Conservation (phyloP, 2,329 filamentous ascomycete species). For the Sporothrix brunneoviolacea region DNA sequence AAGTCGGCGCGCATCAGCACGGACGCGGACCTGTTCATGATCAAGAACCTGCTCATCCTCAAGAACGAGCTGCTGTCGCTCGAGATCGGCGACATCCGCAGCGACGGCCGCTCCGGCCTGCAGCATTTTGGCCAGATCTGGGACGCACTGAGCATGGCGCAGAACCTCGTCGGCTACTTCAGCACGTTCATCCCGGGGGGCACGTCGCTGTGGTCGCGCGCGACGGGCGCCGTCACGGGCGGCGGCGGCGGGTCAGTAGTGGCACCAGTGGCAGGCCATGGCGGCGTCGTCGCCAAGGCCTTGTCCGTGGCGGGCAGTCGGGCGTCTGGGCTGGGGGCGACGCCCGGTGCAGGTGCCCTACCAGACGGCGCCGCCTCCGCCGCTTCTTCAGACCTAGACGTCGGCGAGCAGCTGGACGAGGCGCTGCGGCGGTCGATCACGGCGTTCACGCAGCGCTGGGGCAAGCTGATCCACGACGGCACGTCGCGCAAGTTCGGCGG, state of each 20-base stretch:
- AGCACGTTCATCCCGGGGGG: slow-evolving; percentile 51
- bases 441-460: slow-evolving; percentile 56
- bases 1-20: slow-evolving; percentile 51
- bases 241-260: neutral
- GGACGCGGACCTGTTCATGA: slow-evolving; percentile 84
- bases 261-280: slow-evolving; percentile 17
- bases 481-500: slow-evolving; percentile 40
- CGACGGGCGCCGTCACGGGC: slow-evolving; percentile 3
- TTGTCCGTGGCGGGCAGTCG: slow-evolving; percentile 10
- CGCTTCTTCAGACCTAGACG: slow-evolving; percentile 40
- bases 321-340: neutral
- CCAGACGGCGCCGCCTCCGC: slow-evolving; percentile 21
- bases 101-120: slow-evolving; percentile 27
- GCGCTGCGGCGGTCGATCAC: slow-evolving; percentile 56
- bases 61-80: slow-evolving; percentile 96
- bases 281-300: slow-evolving; percentile 12
- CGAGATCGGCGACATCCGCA: slow-evolving; percentile 70
- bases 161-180: slow-evolving; percentile 54
- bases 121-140: slow-evolving; percentile 60
- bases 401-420: slow-evolving; percentile 59
- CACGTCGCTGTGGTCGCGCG: slow-evolving; percentile 41
- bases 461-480: slow-evolving; percentile 43
- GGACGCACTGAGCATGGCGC: slow-evolving; percentile 50
- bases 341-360: neutral
- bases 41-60: slow-evolving; percentile 88